A percentile compares a stretch with the other conserved stretches of the same genome.
These are phyloP conservation scores for Globisporangium polare DNA, from an alignment of 352 stramenopile species.

Conservation along the genomic window DNA sequence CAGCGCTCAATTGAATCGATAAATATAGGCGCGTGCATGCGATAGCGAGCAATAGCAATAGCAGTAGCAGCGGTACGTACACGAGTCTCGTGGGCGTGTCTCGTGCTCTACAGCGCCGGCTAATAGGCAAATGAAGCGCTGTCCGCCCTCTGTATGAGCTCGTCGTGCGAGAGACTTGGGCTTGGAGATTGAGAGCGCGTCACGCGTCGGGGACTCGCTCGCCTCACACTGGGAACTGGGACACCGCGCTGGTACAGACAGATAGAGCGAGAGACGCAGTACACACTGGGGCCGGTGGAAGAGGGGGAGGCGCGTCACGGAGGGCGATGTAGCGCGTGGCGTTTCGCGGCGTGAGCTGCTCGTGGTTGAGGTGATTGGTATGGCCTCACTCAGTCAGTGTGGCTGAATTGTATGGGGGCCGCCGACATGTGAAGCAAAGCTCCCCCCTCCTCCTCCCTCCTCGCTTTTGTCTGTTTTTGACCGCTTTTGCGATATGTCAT, in stretches of 20 bases:
- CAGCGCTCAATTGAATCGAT: not conserved
- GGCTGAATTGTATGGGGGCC: constrained; percentile 1
- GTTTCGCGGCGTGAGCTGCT: constrained; percentile 1
- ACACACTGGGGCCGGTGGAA: not conserved
- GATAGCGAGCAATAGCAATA: not conserved
- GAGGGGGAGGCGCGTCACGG: not conserved
- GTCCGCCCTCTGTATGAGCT: not conserved
- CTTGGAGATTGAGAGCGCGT: not conserved
- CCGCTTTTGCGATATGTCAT: not conserved
- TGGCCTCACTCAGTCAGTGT: constrained; percentile 2
- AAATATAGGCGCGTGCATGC: not conserved
- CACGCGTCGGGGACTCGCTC: not conserved
- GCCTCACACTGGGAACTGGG: not conserved
- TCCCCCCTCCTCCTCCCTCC: constrained; percentile 1
- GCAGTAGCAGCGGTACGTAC: not conserved
- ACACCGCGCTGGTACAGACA: not conserved
- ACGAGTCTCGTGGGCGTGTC: not conserved
- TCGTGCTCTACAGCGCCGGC: not conserved
- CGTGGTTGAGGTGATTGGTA: constrained; percentile 7
- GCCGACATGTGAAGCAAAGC: constrained; percentile 1
- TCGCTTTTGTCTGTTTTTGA: not conserved
- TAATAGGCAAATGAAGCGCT: not conserved
- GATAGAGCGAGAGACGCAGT: not conserved
- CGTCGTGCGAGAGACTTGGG: not conserved
- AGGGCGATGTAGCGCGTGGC: not conserved